Evolutionary conservation across 2,329 filamentous ascomycete genomes (phyloP), one percentile per base, ranked within the genome.

Genomic region (Chrysoporthe cubensis): DNA sequence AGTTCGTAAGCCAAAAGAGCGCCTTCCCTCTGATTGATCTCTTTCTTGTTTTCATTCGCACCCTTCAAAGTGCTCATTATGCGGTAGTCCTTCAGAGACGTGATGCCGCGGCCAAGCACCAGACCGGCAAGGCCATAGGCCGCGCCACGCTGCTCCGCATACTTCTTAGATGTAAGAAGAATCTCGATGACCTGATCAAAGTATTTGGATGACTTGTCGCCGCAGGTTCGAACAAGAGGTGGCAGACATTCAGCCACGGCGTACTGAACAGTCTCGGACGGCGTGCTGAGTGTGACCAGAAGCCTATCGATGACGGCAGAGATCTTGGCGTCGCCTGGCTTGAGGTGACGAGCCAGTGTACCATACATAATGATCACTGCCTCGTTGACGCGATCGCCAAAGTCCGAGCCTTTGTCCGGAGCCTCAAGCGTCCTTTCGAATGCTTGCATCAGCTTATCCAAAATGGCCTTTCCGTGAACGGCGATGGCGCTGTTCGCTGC

Each of bases 361-460:
- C 96, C 96, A 74, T 99, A 99, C 77, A 99, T 91, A 73, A 99
- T 96, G 73, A 99, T 94, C 64, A 99, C 94, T 21, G 96, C 96
- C 80, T 99, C 96, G 73, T 97, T 97, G 71, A 98, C 91, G 69
- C 93, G 88, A 78, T 99, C 96, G 21, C 92, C 90, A 65, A 90
- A 88, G 72, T 94, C 89, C 0, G 90, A 94, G 67, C 89, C 91
- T 76, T 91, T 92, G 77, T 96, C 93, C 2, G 94, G 91, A 2
- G 89, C 90, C 75, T 95, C 94, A n/a, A 99, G 84, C 0, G 93
- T 94, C 34, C 85, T 86, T 78, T 99, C 96, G 75, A 98, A 96
- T 16, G 95, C 89, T 74, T 91, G 88, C 94, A 99, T 99, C 65
- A 99, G 82, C 72, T 91, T 88, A 75, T 98, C 94, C 3, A 99